phyloP scores from a whole-genome alignment of 345 rosid genomes.

The Dipteronia dyeriana region DNA sequence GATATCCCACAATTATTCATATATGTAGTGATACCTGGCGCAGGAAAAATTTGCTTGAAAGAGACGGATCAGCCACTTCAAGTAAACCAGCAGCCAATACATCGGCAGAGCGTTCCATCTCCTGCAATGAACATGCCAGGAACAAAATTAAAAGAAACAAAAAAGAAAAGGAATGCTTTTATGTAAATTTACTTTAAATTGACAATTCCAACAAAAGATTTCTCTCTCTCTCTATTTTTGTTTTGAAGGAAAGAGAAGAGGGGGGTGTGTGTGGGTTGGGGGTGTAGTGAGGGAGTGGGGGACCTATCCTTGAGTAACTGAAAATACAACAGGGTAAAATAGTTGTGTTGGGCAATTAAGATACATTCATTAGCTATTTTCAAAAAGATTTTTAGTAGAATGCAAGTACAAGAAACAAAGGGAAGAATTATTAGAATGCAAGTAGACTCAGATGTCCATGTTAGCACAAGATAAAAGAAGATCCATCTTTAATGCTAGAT shows the following conservation, averaged over 20 bases:
- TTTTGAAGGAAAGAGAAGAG: background rate
- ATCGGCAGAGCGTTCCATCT: conserved; percentile 97
- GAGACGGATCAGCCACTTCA: conserved; percentile 92
- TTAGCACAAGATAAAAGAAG: background rate
- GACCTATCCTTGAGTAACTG: background rate
- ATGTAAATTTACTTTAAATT: background rate
- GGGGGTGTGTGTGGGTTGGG: background rate
- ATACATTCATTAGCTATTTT: background rate
- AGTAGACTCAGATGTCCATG: background rate
- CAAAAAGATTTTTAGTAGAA: background rate
- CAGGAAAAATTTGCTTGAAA: conserved; percentile 85
- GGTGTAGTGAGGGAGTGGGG: background rate
- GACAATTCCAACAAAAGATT: background rate
- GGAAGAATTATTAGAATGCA: background rate
- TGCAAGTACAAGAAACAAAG: background rate
- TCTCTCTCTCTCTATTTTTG: background rate
- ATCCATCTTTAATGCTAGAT: conserved; percentile 2
- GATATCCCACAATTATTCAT: conserved; percentile 10
- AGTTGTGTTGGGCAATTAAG: background rate
- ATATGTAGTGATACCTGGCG: conserved; percentile 66
- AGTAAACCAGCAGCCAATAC: conserved; percentile 97
- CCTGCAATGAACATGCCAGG: conserved; percentile 48
- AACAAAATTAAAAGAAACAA: background rate
- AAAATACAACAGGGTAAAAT: background rate
- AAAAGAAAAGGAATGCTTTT: background rate